phyloP scores from a whole-genome alignment of 2,329 filamentous ascomycete genomes.

The Nothopassalora personata region DNA sequence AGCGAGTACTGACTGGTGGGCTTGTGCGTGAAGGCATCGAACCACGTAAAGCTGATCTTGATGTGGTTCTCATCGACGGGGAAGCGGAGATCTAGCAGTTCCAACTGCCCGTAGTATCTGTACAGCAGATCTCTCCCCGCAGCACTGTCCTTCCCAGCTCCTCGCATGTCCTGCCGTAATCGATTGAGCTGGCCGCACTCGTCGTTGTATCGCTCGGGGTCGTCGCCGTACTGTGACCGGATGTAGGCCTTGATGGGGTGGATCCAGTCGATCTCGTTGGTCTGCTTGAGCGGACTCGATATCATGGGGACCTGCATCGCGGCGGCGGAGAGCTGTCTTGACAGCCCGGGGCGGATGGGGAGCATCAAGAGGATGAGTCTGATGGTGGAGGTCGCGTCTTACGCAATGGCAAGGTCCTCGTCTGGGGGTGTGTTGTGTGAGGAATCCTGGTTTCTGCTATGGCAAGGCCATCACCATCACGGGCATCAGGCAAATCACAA shows the following conservation, averaged over 20 bases:
- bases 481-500: neutral
- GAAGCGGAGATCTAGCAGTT: slow-evolving; percentile 88
- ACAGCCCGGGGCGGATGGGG: slow-evolving; percentile 32
- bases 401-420: neutral
- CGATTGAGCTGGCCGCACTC: slow-evolving; percentile 94
- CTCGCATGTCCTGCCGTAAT: slow-evolving; percentile 95
- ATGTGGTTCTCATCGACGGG: slow-evolving; percentile 98
- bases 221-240: slow-evolving; percentile 87
- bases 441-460: neutral
- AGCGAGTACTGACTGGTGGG: slow-evolving; percentile 94
- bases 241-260: slow-evolving; percentile 89
- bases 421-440: neutral
- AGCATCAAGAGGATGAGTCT: slow-evolving; percentile 36
- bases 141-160: slow-evolving; percentile 92
- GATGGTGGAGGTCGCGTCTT: neutral
- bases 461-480: neutral
- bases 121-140: slow-evolving; percentile 90
- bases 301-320: slow-evolving; percentile 94
- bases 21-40: slow-evolving; percentile 98
- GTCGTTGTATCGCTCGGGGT: slow-evolving; percentile 90
- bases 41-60: slow-evolving; percentile 99
- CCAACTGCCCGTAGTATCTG: slow-evolving; percentile 94
- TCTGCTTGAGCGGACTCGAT: slow-evolving; percentile 83
- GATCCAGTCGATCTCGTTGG: slow-evolving; percentile 98
- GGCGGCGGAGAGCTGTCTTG: slow-evolving; percentile 30